Percentiles rank a stretch among this genome's conserved stretches.
Conservation (phyloP, 768 basidiomycete genomes). For the Melanogaster broomeanus region DNA sequence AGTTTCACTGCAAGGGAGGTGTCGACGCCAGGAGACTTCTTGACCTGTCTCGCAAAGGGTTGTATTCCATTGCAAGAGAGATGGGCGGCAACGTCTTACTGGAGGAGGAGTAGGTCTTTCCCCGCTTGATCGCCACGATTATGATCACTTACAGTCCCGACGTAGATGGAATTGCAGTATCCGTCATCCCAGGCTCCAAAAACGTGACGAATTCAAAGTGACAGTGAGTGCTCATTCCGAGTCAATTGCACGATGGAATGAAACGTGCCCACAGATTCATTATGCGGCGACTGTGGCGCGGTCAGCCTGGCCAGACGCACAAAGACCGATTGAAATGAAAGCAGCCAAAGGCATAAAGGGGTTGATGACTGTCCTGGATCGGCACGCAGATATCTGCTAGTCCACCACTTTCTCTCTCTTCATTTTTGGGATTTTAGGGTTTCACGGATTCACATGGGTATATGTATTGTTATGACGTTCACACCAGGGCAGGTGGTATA, state of each 20-base stretch:
- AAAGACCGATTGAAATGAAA: slow-evolving; percentile 36
- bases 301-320: slow-evolving; percentile 36
- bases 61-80: slow-evolving; percentile 32
- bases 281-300: slow-evolving; percentile 39
- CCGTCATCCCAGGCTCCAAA: slow-evolving; percentile 30
- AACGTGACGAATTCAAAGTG: slow-evolving; percentile 35
- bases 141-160: slow-evolving; percentile 14
- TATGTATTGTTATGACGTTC: slow-evolving; percentile 21
- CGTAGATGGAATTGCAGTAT: slow-evolving; percentile 40
- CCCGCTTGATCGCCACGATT: slow-evolving; percentile 15
- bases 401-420: not conserved
- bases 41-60: slow-evolving; percentile 32
- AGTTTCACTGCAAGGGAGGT: slow-evolving; percentile 37
- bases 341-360: slow-evolving; percentile 37
- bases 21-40: slow-evolving; percentile 37
- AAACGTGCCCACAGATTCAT: slow-evolving; percentile 29
- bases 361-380: slow-evolving; percentile 39
- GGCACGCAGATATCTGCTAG: slow-evolving; percentile 30
- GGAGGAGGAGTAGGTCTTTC: slow-evolving; percentile 35
- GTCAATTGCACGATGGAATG: slow-evolving; percentile 9
- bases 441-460: slow-evolving; percentile 17
- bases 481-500: slow-evolving; percentile 11
- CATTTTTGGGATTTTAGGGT: slow-evolving; percentile 15
- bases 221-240: slow-evolving; percentile 21
- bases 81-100: slow-evolving; percentile 40